Base-by-base conservation (phyloP, 2,329 filamentous ascomycete species). In the Colletotrichum falcatum region DNA sequence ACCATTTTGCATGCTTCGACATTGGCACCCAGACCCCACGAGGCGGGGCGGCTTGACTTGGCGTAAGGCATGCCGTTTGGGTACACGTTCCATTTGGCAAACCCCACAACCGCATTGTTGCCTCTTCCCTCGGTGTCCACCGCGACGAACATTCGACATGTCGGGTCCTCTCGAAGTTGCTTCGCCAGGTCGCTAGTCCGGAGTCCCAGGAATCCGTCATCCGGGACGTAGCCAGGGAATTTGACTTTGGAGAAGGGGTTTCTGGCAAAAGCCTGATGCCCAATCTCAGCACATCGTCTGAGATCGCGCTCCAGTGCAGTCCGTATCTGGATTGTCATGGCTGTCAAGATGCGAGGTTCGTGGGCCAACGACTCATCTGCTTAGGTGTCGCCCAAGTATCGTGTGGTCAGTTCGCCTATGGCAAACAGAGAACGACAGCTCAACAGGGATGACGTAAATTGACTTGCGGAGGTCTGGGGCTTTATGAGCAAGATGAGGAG, bases 41-140 rank as follows among this genome's bases (percentile, higher is more conserved):
- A 63, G 3, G 71, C 66, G 23, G 74, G 48, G 55, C 44, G 48
- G 55, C 44, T 62, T 18, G 77, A 73, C 42, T 74, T 68, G 11
- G 42, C 46, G 30, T 37, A 49, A 26, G 75, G 75, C 6, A 72
- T 69, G 14, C 64, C 72, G n/a, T 76, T 74, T 3, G 75, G 71
- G 75, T 77, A 81, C 9, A 83, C 73, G 56, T 78, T 78, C 77
- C 80, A 83, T 74, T 77, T 77, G 39, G 77, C 73, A 61, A 81
- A 82, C 12, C 78, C 76, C 51, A 83, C 66, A 60, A 76, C 77
- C 61, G 74, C 74, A 2, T 77, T 73, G 23, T 73, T 60, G 18
- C 64, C 63, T 6, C 35, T 42, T 44, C 42, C 12, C 3, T 68
- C 65, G 1, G 65, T 64, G 59, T 74, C 65, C n/a, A 61, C 58